These are phyloP conservation scores for Paramecium tetraurelia DNA, from an alignment of 73 alveolate genomes.

Conservation along the genomic window DNA sequence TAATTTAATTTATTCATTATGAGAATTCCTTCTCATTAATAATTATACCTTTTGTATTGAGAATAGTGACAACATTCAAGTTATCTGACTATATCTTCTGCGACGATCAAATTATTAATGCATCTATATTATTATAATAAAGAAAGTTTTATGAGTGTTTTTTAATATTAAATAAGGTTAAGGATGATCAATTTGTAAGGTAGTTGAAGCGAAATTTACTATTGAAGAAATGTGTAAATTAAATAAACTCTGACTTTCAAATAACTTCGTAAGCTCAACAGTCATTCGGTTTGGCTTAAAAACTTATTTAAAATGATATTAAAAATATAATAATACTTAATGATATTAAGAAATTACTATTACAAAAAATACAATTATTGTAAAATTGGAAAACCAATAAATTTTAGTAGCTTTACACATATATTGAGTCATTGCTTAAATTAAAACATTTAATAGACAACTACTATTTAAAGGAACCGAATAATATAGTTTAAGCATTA, in stretches of 20 bases:
- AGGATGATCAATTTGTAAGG: neutral
- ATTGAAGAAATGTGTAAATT: neutral
- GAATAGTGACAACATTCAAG: neutral
- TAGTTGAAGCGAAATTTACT: neutral
- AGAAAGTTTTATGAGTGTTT: neutral
- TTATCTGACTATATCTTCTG: neutral
- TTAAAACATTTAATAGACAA: neutral
- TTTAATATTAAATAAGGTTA: neutral
- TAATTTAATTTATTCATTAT: neutral
- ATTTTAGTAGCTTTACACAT: neutral
- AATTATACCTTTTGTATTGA: neutral
- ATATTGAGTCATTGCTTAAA: neutral
- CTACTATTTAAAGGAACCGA: neutral
- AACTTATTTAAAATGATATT: neutral
- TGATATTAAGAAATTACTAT: neutral
- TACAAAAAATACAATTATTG: neutral
- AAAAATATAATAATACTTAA: neutral
- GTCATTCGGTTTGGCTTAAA: neutral
- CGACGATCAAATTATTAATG: neutral
- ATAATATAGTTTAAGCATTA: neutral
- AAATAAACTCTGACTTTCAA: neutral
- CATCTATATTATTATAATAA: neutral
- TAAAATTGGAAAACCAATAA: neutral
- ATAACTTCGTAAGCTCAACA: neutral
- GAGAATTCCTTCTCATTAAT: neutral